phyloP scores from a whole-genome alignment of 148 eudicot species.

The Gaultheria prostrata region DNA sequence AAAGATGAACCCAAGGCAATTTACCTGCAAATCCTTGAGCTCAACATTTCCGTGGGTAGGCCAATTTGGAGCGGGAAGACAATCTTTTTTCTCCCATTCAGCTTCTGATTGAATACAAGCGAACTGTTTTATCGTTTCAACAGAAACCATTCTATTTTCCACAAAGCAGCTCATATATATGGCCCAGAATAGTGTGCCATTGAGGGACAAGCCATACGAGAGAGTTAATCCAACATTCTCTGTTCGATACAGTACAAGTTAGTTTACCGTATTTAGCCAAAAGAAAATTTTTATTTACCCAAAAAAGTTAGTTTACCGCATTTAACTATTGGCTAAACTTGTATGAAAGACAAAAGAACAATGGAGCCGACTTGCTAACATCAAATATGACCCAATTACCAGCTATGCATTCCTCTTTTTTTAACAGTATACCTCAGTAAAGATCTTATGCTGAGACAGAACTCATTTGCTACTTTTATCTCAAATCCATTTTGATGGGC shows the following conservation, averaged over 20 bases:
- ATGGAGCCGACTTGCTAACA: not conserved
- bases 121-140: slow-evolving; percentile 91
- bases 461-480: not conserved
- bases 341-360: not conserved
- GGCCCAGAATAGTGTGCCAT: slow-evolving; percentile 56
- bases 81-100: slow-evolving; percentile 63
- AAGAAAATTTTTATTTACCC: no score
- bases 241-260: slow-evolving; percentile 27
- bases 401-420: not conserved
- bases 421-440: not conserved
- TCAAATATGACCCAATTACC: not conserved
- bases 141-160: slow-evolving; percentile 93
- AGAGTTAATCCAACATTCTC: slow-evolving; percentile 87
- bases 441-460: not conserved
- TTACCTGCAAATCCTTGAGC: slow-evolving; percentile 72
- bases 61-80: slow-evolving; percentile 69
- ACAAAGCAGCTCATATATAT: slow-evolving; percentile 77
- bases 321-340: not conserved
- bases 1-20: not conserved
- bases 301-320: no score
- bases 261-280: no score
- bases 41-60: slow-evolving; percentile 69
- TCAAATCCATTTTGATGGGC: not conserved
- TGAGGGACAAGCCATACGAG: slow-evolving; percentile 92
- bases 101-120: slow-evolving; percentile 77